Evolutionary conservation across 352 stramenopile species (phyloP), one percentile per base, ranked within the genome.

Genomic region (Pythium coloratum): DNA sequence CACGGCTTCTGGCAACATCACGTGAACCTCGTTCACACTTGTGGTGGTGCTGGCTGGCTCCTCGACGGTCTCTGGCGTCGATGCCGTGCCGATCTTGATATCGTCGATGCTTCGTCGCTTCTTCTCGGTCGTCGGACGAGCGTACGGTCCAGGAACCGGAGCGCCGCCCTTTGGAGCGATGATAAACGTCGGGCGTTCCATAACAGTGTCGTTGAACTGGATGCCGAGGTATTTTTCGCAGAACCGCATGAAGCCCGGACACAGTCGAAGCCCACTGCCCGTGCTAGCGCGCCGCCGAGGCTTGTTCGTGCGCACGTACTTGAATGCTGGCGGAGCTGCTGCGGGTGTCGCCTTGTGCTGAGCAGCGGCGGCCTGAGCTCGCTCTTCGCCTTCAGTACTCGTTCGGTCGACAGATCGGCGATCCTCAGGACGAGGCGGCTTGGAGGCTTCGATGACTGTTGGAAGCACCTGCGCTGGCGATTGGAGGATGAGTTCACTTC

Each of bases 191-290:
- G 62, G 6, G 2, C 53, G 18, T 33, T 47, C 14, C 30, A 28
- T 30, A 26, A 46, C 26, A 6, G 62, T 50, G 38, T 64, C 57
- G 20, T 66, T 34, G 51, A 73, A 70, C 7, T 73, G 61, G 32
- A 73, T 32, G 2, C 74, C 71, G 46, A 91, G 85, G 62, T 81
- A 86, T n/a, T 81, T 81, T 36, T 89, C 80, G 46, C 81, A 90
- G 54, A 91, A 84, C 53, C 81, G 81, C 30, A 89, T 63, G 38
- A 91, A 84, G n/a, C 81, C 83, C 24, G 83, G 81, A 59, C 81
- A 91, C 36, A 91, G 77, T 33, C 67, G 55, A 30, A 85, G 81
- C 64, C 79, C 86, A 44, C 73, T 70, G 60, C 70, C 69, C 13
- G 73, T 67, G 30, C 57, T 67, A 10, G 63, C 38, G 34, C 66